phyloP scores from a whole-genome alignment of 139 green algal genomes.

The Marvania coccoides region DNA sequence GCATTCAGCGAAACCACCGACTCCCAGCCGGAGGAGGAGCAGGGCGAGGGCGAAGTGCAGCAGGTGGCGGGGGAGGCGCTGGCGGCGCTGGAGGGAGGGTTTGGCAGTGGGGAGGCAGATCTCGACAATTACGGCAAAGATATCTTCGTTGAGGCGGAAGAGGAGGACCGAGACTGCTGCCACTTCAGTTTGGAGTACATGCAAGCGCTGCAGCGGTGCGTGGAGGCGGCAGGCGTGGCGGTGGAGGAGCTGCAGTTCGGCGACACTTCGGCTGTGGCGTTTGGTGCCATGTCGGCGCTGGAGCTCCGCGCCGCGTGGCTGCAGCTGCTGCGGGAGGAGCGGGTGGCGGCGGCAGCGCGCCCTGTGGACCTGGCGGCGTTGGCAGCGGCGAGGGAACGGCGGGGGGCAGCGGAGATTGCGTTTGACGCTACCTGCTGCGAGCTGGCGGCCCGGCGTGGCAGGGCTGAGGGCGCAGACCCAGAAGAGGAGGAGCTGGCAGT shows the following conservation, averaged over 20 bases:
- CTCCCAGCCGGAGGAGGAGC: neutral
- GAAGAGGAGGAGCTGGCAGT: too few relatives aligned
- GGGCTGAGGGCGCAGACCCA: too few relatives aligned
- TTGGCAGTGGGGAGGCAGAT: too few relatives aligned
- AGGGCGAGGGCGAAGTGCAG: neutral
- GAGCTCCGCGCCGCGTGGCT: constrained; percentile 12
- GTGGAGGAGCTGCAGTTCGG: too few relatives aligned
- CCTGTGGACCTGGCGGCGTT: neutral
- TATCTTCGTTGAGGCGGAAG: too few relatives aligned
- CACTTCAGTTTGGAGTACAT: constrained; percentile 4
- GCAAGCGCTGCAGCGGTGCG: neutral
- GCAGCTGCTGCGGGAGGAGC: constrained; percentile 14
- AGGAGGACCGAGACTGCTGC: too few relatives aligned
- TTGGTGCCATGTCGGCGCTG: neutral
- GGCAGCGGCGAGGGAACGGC: neutral
- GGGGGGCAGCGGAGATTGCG: neutral
- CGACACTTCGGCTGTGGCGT: neutral
- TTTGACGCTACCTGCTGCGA: neutral
- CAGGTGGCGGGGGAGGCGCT: neutral
- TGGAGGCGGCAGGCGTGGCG: too few relatives aligned
- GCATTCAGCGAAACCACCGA: neutral
- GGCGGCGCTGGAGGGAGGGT: neutral
- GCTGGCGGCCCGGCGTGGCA: neutral
- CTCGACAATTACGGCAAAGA: too few relatives aligned
- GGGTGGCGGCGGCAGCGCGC: neutral